phyloP scores from a whole-genome alignment of 768 basidiomycete genomes.

The Tulasnella sp. region DNA sequence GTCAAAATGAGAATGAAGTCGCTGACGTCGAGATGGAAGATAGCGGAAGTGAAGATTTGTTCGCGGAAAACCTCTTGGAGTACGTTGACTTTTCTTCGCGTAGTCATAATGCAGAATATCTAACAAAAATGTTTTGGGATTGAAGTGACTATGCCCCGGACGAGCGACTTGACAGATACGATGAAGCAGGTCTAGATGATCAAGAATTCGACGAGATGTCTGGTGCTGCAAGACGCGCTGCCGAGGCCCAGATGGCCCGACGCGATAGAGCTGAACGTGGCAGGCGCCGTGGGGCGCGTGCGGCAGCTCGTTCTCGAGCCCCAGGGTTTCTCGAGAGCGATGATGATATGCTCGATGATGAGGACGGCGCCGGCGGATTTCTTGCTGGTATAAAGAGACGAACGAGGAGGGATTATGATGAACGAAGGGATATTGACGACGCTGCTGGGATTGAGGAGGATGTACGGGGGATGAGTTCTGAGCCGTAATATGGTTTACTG shows the following conservation, averaged over 20 bases:
- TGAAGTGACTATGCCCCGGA: constrained; percentile 70
- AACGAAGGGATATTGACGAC: constrained; percentile 81
- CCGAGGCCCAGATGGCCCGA: constrained; percentile 76
- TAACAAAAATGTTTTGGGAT: not conserved
- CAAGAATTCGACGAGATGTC: constrained; percentile 35
- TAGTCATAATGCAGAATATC: constrained; percentile 28
- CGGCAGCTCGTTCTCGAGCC: constrained; percentile 64
- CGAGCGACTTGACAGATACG: constrained; percentile 72
- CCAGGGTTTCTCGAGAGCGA: constrained; percentile 82
- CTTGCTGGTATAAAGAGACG: constrained; percentile 63
- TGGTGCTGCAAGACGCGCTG: constrained; percentile 59
- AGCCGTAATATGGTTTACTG: not conserved
- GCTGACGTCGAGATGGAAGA: constrained; percentile 41
- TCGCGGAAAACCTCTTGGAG: constrained; percentile 58
- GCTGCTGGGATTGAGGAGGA: constrained; percentile 65
- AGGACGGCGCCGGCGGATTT: constrained; percentile 45
- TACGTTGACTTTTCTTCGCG: constrained; percentile 33
- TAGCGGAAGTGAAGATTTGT: constrained; percentile 82
- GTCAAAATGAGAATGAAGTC: constrained; percentile 48
- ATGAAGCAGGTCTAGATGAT: constrained; percentile 77
- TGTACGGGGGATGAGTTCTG: not conserved
- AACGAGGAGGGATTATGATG: constrained; percentile 86
- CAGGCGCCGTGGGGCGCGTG: constrained; percentile 57
- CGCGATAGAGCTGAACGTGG: constrained; percentile 66
- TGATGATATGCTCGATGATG: constrained; percentile 59